These are phyloP conservation scores for Fusarium sp. DNA, from an alignment of 2,329 filamentous ascomycete species.

Conservation along the genomic window DNA sequence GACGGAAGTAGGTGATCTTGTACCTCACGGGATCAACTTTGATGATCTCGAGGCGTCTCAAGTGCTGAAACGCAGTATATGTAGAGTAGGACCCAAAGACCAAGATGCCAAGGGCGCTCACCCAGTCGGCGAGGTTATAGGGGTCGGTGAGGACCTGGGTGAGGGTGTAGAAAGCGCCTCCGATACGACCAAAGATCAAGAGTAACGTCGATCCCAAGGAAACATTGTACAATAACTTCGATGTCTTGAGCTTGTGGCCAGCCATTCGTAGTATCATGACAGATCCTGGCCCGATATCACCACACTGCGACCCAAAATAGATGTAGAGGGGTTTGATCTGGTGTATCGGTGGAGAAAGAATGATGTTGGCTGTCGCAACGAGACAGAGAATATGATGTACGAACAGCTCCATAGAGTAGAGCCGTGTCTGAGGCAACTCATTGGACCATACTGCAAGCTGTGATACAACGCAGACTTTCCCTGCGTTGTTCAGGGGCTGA, in stretches of 20 bases:
- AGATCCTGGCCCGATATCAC: conserved; percentile 36
- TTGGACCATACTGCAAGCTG: conserved; percentile 39
- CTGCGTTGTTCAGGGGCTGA: conserved; percentile 29
- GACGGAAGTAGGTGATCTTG: conserved; percentile 9
- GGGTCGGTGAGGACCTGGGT: conserved; percentile 35
- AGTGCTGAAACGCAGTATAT: conserved; percentile 19
- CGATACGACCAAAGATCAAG: conserved; percentile 25
- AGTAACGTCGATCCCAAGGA: conserved; percentile 25
- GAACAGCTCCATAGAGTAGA: conserved; percentile 37
- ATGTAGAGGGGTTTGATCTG: conserved; percentile 43
- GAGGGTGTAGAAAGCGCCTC: conserved; percentile 29
- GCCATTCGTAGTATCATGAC: conserved; percentile 33
- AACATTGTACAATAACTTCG: conserved; percentile 24
- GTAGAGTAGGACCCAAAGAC: conserved; percentile 40
- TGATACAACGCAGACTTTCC: conserved; percentile 40
- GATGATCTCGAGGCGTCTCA: conserved; percentile 32
- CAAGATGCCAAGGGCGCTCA: conserved; percentile 31
- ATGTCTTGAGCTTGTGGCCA: conserved; percentile 25
- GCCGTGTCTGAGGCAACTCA: conserved; percentile 26
- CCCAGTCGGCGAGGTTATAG: conserved; percentile 35
- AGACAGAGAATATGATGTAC: conserved; percentile 42
- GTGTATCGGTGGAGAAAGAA: conserved; percentile 36
- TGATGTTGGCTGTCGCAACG: conserved; percentile 33
- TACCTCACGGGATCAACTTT: conserved; percentile 14
- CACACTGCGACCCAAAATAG: conserved; percentile 40